Evolutionary conservation across 2,329 filamentous ascomycete genomes (phyloP).

Genomic region (Leptographium wingfieldii): DNA sequence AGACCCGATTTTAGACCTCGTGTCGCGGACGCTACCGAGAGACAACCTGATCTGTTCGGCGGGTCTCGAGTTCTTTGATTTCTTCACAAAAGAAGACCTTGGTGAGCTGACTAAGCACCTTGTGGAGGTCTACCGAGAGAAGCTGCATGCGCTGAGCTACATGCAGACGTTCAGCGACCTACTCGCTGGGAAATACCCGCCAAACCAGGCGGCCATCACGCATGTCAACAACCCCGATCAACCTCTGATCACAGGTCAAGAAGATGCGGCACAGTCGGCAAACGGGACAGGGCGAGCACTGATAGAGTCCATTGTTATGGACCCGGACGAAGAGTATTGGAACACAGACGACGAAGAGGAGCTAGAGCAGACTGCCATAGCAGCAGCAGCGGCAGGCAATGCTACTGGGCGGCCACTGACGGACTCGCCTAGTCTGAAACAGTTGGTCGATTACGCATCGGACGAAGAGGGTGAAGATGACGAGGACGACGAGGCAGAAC

Average conservation of each 20-base stretch:
- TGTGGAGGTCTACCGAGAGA: conserved; percentile 72
- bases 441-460: conserved; percentile 83
- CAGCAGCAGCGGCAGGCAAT: conserved; percentile 1
- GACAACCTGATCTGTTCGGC: conserved; percentile 92
- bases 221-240: not conserved
- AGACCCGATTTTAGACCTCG: conserved; percentile 71
- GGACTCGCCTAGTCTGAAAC: conserved; percentile 49
- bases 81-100: conserved; percentile 68
- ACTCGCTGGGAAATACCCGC: conserved; percentile 25
- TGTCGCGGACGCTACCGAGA: conserved; percentile 74
- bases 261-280: not conserved
- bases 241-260: not conserved
- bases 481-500: not conserved
- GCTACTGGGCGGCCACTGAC: conserved; percentile 39
- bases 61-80: conserved; percentile 87
- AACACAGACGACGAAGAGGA: conserved; percentile 78
- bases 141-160: conserved; percentile 62
- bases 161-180: conserved; percentile 74
- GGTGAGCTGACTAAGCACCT: conserved; percentile 75
- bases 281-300: conserved; percentile 4
- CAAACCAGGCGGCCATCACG: not conserved
- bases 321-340: conserved; percentile 86
- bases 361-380: conserved; percentile 11
- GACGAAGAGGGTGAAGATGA: conserved; percentile 59
- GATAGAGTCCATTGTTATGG: conserved; percentile 34